These are phyloP conservation scores for Termitomyces heimii DNA, from an alignment of 768 basidiomycete genomes.

Conservation along the genomic window DNA sequence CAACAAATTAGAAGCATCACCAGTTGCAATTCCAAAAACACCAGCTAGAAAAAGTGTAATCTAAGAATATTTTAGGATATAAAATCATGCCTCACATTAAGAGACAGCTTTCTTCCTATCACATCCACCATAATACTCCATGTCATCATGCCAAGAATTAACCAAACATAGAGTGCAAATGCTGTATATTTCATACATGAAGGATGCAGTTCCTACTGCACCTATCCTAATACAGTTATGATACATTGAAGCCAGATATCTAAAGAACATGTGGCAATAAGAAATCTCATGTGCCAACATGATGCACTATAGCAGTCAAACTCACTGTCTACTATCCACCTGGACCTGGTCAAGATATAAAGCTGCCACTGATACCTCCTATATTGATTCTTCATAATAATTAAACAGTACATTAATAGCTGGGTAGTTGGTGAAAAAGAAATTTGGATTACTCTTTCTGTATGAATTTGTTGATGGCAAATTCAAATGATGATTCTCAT, in stretches of 20 bases:
- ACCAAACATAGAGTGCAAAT: conserved; percentile 38
- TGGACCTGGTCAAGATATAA: conserved; percentile 40
- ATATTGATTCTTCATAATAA: conserved; percentile 35
- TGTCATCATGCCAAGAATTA: conserved; percentile 39
- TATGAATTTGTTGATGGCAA: conserved; percentile 34
- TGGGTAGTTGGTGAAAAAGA: not conserved
- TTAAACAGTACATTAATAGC: not conserved
- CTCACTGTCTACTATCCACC: conserved; percentile 46
- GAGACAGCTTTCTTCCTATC: conserved; percentile 39
- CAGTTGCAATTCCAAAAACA: conserved; percentile 46
- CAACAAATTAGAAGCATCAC: conserved; percentile 38
- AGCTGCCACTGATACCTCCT: conserved; percentile 45
- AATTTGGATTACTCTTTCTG: conserved; percentile 32
- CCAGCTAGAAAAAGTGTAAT: conserved; percentile 31
- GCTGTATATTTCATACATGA: conserved; percentile 39
- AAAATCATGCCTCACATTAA: conserved; percentile 24
- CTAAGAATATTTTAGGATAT: conserved; percentile 2
- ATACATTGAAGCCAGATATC: conserved; percentile 44
- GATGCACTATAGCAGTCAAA: not conserved
- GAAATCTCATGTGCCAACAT: not conserved
- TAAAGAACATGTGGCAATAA: conserved; percentile 1
- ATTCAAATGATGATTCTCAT: not conserved
- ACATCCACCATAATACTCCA: conserved; percentile 48
- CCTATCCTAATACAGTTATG: conserved; percentile 38
- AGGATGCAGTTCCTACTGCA: conserved; percentile 37